A percentile compares a stretch with the other conserved stretches of the same genome.
Evolutionary conservation across 2,329 filamentous ascomycete species (phyloP).

Genomic region (Aspergillus fijiensis): DNA sequence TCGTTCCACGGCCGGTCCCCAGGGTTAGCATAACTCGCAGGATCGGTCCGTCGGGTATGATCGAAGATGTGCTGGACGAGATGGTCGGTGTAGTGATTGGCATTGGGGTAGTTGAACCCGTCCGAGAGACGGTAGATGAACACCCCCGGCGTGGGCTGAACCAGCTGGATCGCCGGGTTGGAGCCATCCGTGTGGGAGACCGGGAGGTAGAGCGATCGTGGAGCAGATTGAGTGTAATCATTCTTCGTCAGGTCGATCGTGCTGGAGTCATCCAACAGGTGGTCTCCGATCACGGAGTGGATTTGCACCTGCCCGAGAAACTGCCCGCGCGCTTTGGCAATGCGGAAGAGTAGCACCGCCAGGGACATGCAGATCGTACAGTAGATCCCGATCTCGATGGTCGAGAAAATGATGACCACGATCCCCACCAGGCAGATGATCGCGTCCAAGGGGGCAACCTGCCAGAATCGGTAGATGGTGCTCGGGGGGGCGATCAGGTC

Average conservation of each 20-base stretch:
- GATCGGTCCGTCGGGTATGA: constrained; percentile 72
- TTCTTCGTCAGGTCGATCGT: constrained; percentile 41
- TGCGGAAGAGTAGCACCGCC: constrained; percentile 76
- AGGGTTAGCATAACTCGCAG: constrained; percentile 52
- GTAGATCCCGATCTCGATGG: constrained; percentile 92
- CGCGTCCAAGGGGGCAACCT: constrained; percentile 84
- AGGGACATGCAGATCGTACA: constrained; percentile 75
- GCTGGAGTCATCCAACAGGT: constrained; percentile 50
- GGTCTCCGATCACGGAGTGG: constrained; percentile 78
- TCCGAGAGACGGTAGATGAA: constrained; percentile 96
- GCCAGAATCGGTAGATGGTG: constrained; percentile 93
- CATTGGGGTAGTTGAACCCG: constrained; percentile 95
- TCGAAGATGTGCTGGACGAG: constrained; percentile 67
- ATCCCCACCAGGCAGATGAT: constrained; percentile 93
- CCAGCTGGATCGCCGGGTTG: constrained; percentile 76
- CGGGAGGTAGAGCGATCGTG: constrained; percentile 68
- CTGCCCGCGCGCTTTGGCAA: constrained; percentile 78
- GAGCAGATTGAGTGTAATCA: constrained; percentile 58
- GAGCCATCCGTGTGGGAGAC: constrained; percentile 85
- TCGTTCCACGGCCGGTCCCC: constrained; percentile 95
- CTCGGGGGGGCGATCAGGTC: constrained; percentile 90
- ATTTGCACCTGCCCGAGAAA: constrained; percentile 83
- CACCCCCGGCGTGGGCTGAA: constrained; percentile 81
- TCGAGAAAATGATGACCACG: constrained; percentile 80
- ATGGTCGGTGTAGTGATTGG: constrained; percentile 81